A percentile compares a stretch with the other conserved stretches of the same genome.
These are phyloP conservation scores for Leccinum arenicola DNA, from an alignment of 768 basidiomycete genomes.

Conservation along the genomic window DNA sequence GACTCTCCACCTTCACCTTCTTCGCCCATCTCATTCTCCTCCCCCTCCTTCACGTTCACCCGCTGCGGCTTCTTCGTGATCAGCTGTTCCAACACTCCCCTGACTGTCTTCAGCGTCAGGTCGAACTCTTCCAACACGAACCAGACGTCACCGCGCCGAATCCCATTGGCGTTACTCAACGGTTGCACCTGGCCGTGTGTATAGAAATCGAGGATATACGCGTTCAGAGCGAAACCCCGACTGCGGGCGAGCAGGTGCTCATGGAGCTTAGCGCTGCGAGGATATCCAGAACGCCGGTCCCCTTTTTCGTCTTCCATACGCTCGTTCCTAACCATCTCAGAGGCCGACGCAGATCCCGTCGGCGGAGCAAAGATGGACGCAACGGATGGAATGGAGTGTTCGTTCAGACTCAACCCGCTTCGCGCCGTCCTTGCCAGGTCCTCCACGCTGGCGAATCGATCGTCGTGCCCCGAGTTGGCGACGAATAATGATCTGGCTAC, in stretches of 20 bases:
- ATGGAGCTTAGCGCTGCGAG: background rate
- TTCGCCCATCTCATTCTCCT: slow-evolving; percentile 18
- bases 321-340: background rate
- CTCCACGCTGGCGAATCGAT: slow-evolving; percentile 46
- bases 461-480: slow-evolving; percentile 64
- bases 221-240: slow-evolving; percentile 46
- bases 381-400: slow-evolving; percentile 60
- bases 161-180: slow-evolving; percentile 51
- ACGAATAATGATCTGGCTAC: slow-evolving; percentile 59
- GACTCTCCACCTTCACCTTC: slow-evolving; percentile 5
- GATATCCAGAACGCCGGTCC: background rate
- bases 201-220: slow-evolving; percentile 68
- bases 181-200: slow-evolving; percentile 56
- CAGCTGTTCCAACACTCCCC: slow-evolving; percentile 48
- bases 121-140: slow-evolving; percentile 58
- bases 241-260: background rate
- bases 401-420: slow-evolving; percentile 52
- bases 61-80: slow-evolving; percentile 29
- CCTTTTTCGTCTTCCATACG: background rate
- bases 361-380: slow-evolving; percentile 29
- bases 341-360: slow-evolving; percentile 12
- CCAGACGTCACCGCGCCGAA: slow-evolving; percentile 65
- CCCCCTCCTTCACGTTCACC: slow-evolving; percentile 10
- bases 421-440: slow-evolving; percentile 55
- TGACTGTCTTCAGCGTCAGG: slow-evolving; percentile 48